Conservation (phyloP, 2,329 filamentous ascomycete genomes). For the Lanzia echinophila region DNA sequence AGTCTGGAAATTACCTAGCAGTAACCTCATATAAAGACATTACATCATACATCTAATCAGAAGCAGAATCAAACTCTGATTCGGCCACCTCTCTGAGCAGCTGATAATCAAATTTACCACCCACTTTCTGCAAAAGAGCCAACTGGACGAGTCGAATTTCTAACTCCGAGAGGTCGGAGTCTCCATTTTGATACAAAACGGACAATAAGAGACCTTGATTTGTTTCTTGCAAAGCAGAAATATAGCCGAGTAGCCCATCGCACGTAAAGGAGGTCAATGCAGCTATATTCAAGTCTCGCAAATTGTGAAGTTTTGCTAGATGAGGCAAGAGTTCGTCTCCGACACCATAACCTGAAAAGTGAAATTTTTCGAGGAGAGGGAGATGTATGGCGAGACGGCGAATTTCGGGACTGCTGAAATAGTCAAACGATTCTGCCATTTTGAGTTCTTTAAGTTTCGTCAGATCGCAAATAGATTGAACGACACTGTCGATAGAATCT, state of each 20-base stretch:
- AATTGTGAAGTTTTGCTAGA: slow-evolving; percentile 39
- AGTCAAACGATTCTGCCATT: slow-evolving; percentile 44
- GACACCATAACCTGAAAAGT: slow-evolving; percentile 47
- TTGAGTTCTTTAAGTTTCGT: slow-evolving; percentile 46
- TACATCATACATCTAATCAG: slow-evolving; percentile 19
- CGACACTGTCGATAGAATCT: slow-evolving; percentile 42
- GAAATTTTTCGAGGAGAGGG: slow-evolving; percentile 45
- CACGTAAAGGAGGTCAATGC: slow-evolving; percentile 49
- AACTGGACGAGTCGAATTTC: slow-evolving; percentile 26
- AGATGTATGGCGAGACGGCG: slow-evolving; percentile 37
- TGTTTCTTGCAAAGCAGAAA: slow-evolving; percentile 32
- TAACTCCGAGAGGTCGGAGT: slow-evolving; percentile 22
- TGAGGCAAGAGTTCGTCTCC: slow-evolving; percentile 41
- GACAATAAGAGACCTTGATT: slow-evolving; percentile 30
- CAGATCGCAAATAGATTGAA: slow-evolving; percentile 45
- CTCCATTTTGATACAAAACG: slow-evolving; percentile 28
- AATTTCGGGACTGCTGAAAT: slow-evolving; percentile 45
- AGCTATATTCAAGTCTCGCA: slow-evolving; percentile 47
- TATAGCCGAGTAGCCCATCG: slow-evolving; percentile 40
- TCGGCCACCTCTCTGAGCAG: slow-evolving; percentile 25
- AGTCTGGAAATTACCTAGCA: too few relatives aligned
- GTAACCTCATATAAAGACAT: too few relatives aligned
- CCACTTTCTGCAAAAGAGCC: slow-evolving; percentile 25
- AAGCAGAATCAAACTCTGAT: slow-evolving; percentile 26
- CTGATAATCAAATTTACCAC: slow-evolving; percentile 32